These are phyloP conservation scores for Avicennia marina DNA, from an alignment of 257 asterid species.

Conservation along the genomic window DNA sequence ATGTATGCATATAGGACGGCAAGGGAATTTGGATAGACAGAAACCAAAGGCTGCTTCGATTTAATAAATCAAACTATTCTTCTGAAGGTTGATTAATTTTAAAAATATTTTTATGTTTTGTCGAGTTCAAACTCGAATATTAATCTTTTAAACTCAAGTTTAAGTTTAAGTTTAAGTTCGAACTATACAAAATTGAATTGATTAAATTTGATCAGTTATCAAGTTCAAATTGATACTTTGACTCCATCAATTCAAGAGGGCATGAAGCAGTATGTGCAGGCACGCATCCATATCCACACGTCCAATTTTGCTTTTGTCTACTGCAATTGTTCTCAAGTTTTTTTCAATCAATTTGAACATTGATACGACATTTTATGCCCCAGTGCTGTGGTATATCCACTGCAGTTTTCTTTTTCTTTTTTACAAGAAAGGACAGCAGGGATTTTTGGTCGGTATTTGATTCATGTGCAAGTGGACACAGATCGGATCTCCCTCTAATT, in stretches of 20 bases:
- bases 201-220: no score
- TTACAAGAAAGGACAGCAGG: not conserved
- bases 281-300: not conserved
- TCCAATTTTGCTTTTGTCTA: not conserved
- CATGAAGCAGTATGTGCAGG: constrained; percentile 27
- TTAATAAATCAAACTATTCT: no score
- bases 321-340: not conserved
- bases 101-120: no score
- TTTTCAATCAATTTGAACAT: not conserved
- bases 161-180: no score
- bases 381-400: constrained; percentile 1
- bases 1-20: constrained; percentile 43
- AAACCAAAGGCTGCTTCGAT: constrained; percentile 25
- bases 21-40: constrained; percentile 47
- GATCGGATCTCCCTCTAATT: not conserved
- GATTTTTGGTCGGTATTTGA: not conserved
- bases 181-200: no score
- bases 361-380: constrained; percentile 21
- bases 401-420: constrained; percentile 4
- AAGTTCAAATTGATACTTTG: no score
- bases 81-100: no score
- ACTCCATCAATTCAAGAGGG: constrained; percentile 33
- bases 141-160: no score
- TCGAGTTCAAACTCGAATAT: no score
- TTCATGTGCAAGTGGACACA: constrained; percentile 18